A percentile compares a stretch with the other conserved stretches of the same genome.
Conservation (phyloP, 2,329 filamentous ascomycete genomes). For the Fusarium proliferatum region DNA sequence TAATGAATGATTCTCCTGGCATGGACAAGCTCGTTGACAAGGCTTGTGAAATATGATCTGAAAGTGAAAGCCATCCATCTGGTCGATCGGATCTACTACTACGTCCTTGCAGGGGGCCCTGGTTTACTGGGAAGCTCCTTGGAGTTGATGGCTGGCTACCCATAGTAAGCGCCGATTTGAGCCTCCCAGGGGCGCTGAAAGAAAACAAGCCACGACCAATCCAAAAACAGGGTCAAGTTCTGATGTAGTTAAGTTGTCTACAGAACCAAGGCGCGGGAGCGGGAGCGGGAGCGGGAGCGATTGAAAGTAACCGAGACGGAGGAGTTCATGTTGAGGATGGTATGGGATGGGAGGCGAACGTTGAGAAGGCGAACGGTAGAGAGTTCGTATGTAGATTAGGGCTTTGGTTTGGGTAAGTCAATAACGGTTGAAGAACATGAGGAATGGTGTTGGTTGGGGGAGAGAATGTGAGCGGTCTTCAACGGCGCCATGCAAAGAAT, state of each 20-base stretch:
- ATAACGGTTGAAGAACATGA: neutral
- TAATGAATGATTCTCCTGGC: neutral
- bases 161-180: constrained; percentile 42
- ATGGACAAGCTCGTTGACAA: neutral
- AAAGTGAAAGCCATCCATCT: constrained; percentile 20
- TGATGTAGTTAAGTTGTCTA: neutral
- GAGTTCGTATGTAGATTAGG: constrained; percentile 2
- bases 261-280: constrained; percentile 13
- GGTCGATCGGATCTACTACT: constrained; percentile 42
- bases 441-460: constrained; percentile 3
- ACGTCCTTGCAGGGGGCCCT: constrained; percentile 31
- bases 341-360: constrained; percentile 28
- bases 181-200: constrained; percentile 29
- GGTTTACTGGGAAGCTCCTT: constrained; percentile 26
- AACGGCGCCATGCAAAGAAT: constrained; percentile 38
- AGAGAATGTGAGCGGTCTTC: constrained; percentile 29
- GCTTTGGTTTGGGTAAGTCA: neutral
- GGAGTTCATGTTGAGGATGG: constrained; percentile 14
- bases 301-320: constrained; percentile 11
- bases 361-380: constrained; percentile 31
- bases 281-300: constrained; percentile 32
- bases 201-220: constrained; percentile 13
- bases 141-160: constrained; percentile 25
- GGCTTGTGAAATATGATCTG: constrained; percentile 28
- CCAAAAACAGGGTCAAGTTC: neutral